phyloP scores from a whole-genome alignment of 768 basidiomycete species.

The Candolleomyces eurysporus region DNA sequence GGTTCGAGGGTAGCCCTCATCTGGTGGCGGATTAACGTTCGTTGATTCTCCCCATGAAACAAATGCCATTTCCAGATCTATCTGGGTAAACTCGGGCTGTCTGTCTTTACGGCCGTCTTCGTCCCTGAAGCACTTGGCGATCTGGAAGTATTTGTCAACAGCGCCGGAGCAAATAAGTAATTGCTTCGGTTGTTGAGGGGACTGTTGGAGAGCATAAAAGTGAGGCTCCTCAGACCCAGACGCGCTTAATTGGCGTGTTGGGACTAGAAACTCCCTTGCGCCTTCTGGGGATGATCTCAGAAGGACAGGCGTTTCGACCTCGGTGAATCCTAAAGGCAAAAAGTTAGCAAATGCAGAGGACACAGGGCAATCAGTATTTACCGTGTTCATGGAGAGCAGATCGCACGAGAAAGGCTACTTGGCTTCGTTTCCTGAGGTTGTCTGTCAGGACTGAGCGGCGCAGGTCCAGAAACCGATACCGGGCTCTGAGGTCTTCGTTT shows the following conservation, averaged over 20 bases:
- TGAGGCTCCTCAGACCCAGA: conserved; percentile 28
- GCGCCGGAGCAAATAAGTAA: conserved; percentile 86
- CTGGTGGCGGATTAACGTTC: conserved; percentile 13
- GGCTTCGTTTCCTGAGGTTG: conserved; percentile 80
- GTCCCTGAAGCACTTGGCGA: conserved; percentile 93
- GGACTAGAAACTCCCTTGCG: conserved; percentile 91
- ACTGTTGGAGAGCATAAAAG: conserved; percentile 92
- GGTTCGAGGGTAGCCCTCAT: conserved; percentile 19
- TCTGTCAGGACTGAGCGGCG: conserved; percentile 68
- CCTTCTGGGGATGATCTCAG: conserved; percentile 93
- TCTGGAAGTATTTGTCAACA: conserved; percentile 88
- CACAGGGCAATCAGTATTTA: conserved; percentile 24
- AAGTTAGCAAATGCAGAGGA: conserved; percentile 8
- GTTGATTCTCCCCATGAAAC: conserved; percentile 68
- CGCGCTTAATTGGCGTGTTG: conserved; percentile 53
- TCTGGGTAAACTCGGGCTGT: conserved; percentile 96
- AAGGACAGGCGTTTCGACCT: conserved; percentile 91
- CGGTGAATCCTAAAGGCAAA: conserved; percentile 68
- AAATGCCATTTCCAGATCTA: conserved; percentile 96
- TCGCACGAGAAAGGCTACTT: conserved; percentile 78
- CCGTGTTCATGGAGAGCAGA: conserved; percentile 72
- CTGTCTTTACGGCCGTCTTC: conserved; percentile 94
- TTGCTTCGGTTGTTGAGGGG: conserved; percentile 96
- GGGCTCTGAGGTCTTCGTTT: conserved; percentile 82
- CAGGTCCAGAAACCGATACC: conserved; percentile 87